Conservation (phyloP, 129 eudicot species). For the Chrysanthemum seticuspe region DNA sequence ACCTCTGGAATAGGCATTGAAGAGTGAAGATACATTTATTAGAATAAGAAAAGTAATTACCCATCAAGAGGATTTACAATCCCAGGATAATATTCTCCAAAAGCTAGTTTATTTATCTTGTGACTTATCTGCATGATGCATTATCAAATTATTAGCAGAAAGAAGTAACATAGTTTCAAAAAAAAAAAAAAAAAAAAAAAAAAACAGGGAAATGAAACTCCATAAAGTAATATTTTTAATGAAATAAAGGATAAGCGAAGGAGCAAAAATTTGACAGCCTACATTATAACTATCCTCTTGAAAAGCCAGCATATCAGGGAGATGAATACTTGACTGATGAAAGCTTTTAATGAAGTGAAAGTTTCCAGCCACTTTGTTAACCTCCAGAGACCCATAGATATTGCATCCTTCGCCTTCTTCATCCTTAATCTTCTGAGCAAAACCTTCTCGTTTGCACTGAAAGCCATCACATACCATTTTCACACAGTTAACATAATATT, state of each 20-base stretch:
- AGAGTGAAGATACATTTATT: not conserved
- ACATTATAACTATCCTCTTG: constrained; percentile 78
- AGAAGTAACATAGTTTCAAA: not conserved
- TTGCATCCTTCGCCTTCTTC: constrained; percentile 99
- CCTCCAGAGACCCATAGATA: constrained; percentile 82
- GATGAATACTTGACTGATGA: constrained; percentile 56
- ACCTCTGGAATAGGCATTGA: not conserved
- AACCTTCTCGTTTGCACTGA: constrained; percentile 96
- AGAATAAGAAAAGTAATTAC: constrained; percentile 40
- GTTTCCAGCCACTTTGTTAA: constrained; percentile 94
- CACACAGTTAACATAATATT: constrained; percentile 10
- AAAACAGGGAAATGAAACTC: not conserved
- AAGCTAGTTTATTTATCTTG: constrained; percentile 79
- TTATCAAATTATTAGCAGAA: constrained; percentile 14
- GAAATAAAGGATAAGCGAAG: not conserved
- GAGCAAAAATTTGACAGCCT: constrained; percentile 19
- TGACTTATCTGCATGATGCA: constrained; percentile 76
- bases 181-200: too few species aligned
- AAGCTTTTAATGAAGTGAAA: constrained; percentile 91
- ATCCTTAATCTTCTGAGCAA: constrained; percentile 76
- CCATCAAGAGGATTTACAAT: constrained; percentile 90
- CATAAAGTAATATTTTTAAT: not conserved
- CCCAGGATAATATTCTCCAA: constrained; percentile 87
- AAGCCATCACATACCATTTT: not conserved
- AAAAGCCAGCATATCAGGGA: constrained; percentile 64